Evolutionary conservation across 2,329 filamentous ascomycete genomes (phyloP).

Genomic region (Purpureocillium lavendulum): DNA sequence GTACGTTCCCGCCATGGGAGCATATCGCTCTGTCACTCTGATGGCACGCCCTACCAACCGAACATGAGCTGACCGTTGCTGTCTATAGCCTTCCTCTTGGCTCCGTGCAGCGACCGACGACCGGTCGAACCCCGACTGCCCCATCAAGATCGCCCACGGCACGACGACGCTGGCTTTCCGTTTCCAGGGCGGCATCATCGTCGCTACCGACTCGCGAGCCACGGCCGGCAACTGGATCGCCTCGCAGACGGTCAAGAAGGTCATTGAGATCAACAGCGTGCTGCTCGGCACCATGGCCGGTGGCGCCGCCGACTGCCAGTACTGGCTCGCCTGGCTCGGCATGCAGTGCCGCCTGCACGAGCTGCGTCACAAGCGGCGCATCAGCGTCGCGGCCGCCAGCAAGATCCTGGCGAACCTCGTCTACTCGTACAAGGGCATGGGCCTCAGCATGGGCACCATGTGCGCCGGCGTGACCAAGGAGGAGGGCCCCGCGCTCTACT

Average conservation of each 20-base stretch:
- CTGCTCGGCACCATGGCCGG: slow-evolving; percentile 97
- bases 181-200: slow-evolving; percentile 97
- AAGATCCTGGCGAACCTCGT: slow-evolving; percentile 99
- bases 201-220: slow-evolving; percentile 93
- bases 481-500: slow-evolving; percentile 96
- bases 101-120: slow-evolving; percentile 96
- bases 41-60: too few species aligned
- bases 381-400: slow-evolving; percentile 91
- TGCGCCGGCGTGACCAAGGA: slow-evolving; percentile 92
- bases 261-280: slow-evolving; percentile 95
- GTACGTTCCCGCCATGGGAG: slow-evolving; percentile 33
- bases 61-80: not conserved
- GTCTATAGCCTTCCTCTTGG: slow-evolving; percentile 72
- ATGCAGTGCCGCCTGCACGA: slow-evolving; percentile 99
- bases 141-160: slow-evolving; percentile 98
- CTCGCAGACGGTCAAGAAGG: slow-evolving; percentile 99
- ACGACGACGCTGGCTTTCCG: slow-evolving; percentile 97
- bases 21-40: too few species aligned
- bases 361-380: slow-evolving; percentile 97
- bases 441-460: slow-evolving; percentile 98
- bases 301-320: slow-evolving; percentile 98
- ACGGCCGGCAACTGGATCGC: slow-evolving; percentile 99
- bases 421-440: slow-evolving; percentile 98
- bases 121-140: slow-evolving; percentile 90
- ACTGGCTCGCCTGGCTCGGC: slow-evolving; percentile 97